Conservation (phyloP, 352 stramenopile species). For the Pythium volutum region DNA sequence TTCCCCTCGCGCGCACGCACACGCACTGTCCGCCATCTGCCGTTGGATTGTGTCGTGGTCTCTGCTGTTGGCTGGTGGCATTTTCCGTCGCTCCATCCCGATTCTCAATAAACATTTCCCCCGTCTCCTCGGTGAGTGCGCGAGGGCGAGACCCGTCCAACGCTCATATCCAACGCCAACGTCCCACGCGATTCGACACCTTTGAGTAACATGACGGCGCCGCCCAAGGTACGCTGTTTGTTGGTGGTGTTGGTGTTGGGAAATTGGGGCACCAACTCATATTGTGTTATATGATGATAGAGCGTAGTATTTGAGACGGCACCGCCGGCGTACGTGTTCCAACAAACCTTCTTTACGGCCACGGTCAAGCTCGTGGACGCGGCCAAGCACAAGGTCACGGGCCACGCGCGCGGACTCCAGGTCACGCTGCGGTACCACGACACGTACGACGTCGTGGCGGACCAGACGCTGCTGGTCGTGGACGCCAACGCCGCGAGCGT, state of each 20-base stretch:
- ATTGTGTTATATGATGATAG: slow-evolving; percentile 20
- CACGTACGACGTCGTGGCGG: slow-evolving; percentile 68
- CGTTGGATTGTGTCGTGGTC: not conserved
- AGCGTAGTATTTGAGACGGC: slow-evolving; percentile 55
- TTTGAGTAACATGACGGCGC: slow-evolving; percentile 9
- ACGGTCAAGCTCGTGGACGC: slow-evolving; percentile 61
- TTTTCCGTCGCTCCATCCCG: not conserved
- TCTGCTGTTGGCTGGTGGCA: not conserved
- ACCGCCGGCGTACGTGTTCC: slow-evolving; percentile 61
- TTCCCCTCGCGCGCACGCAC: slow-evolving; percentile 1
- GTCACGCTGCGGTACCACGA: slow-evolving; percentile 71
- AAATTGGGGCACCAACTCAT: not conserved
- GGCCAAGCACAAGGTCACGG: slow-evolving; percentile 52
- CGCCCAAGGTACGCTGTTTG: slow-evolving; percentile 10
- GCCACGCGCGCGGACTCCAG: slow-evolving; percentile 40
- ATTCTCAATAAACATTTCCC: not conserved
- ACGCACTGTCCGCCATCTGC: not conserved
- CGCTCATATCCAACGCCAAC: not conserved
- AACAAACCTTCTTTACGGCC: slow-evolving; percentile 52
- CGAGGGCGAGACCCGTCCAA: not conserved
- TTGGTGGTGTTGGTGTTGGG: not conserved
- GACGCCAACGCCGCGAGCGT: slow-evolving; percentile 24
- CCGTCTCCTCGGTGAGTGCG: not conserved
- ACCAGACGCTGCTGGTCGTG: slow-evolving; percentile 49
- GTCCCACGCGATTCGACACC: not conserved